These are phyloP conservation scores for Colletotrichum theobromicola DNA, from an alignment of 2,329 filamentous ascomycete genomes.

Conservation along the genomic window DNA sequence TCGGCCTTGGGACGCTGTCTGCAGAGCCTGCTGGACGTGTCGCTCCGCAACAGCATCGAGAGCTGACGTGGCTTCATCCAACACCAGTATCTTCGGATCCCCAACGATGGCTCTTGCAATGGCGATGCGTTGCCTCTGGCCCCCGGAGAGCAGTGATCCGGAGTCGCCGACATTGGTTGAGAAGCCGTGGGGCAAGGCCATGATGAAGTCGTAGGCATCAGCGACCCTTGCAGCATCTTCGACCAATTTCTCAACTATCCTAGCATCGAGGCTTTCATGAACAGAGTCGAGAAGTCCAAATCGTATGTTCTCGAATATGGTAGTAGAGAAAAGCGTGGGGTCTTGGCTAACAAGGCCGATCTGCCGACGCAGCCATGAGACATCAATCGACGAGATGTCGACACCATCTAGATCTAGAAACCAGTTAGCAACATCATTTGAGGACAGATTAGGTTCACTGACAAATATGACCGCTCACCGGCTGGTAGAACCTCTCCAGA, in stretches of 20 bases:
- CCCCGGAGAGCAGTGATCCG: conserved; percentile 89
- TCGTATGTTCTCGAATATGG: conserved; percentile 89
- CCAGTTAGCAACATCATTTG: too few relatives aligned
- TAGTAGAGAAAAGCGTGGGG: conserved; percentile 86
- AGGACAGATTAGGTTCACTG: too few relatives aligned
- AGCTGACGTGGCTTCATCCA: conserved; percentile 94
- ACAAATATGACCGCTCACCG: conserved; percentile 76
- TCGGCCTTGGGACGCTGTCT: conserved; percentile 81
- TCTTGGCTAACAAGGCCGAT: conserved; percentile 94
- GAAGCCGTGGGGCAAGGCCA: conserved; percentile 82
- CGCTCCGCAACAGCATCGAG: conserved; percentile 95
- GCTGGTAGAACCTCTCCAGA: conserved; percentile 92
- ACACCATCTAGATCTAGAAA: conserved; percentile 72
- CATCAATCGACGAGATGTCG: conserved; percentile 81
- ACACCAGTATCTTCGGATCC: conserved; percentile 89
- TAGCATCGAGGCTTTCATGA: conserved; percentile 70
- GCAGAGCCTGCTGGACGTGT: conserved; percentile 90
- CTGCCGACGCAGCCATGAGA: conserved; percentile 90
- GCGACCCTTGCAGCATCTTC: conserved; percentile 85
- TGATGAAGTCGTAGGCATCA: conserved; percentile 93
- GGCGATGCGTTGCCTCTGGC: conserved; percentile 95
- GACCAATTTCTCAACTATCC: conserved; percentile 74
- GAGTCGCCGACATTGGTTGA: conserved; percentile 93
- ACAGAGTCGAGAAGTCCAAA: conserved; percentile 87
- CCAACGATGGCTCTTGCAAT: conserved; percentile 91